phyloP scores from a whole-genome alignment of 2,329 filamentous ascomycete genomes.

The Plenodomus lindquistii region DNA sequence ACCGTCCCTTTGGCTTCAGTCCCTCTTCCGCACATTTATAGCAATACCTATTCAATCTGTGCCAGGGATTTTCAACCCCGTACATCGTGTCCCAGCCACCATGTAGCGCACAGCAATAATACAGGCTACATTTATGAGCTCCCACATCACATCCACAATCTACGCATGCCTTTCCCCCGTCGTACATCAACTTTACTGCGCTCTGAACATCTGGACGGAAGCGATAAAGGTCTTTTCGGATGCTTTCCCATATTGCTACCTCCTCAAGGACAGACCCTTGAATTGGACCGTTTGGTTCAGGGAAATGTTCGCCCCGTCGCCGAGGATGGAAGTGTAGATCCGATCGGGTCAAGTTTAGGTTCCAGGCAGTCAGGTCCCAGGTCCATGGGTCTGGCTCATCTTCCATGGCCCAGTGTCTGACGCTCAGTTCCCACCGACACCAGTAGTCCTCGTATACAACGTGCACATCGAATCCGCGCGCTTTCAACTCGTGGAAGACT shows the following conservation, averaged over 20 bases:
- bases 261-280: not conserved
- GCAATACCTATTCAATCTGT: not conserved
- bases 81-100: not conserved
- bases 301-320: not conserved
- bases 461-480: not conserved
- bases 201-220: not conserved
- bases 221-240: not conserved
- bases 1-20: not conserved
- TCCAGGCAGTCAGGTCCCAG: not conserved
- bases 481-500: not conserved
- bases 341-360: not conserved
- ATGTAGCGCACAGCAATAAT: not conserved
- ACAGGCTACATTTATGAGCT: not conserved
- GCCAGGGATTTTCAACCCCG: too few relatives aligned
- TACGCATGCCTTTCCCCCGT: not conserved
- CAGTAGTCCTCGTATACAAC: not conserved
- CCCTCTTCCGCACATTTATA: not conserved
- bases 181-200: not conserved
- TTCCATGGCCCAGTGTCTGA: not conserved
- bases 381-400: not conserved
- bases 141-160: not conserved
- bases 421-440: not conserved
- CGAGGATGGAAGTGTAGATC: not conserved
- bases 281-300: not conserved
- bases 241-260: not conserved